These are phyloP conservation scores for Kwoniella heveanensis DNA, from an alignment of 768 basidiomycete genomes.

Conservation along the genomic window DNA sequence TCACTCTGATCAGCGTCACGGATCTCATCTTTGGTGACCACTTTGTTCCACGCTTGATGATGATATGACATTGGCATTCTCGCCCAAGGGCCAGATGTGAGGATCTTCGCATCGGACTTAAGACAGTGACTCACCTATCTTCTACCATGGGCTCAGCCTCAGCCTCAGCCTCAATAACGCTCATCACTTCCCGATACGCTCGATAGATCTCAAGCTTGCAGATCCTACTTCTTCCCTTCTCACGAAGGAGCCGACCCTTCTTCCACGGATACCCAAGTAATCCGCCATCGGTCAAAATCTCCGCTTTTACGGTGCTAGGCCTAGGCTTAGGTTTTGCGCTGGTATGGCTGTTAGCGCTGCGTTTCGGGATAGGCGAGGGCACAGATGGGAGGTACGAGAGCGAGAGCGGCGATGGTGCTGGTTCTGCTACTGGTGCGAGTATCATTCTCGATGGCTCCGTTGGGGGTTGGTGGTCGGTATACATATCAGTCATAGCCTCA, in stretches of 20 bases:
- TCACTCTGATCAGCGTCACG: too few species aligned
- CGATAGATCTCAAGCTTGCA: constrained; percentile 37
- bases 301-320: constrained; percentile 14
- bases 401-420: constrained; percentile 20
- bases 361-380: not conserved
- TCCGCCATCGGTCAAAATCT: constrained; percentile 33
- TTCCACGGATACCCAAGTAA: constrained; percentile 30
- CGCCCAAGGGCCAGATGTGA: too few species aligned
- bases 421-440: constrained; percentile 17
- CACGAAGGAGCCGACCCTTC: constrained; percentile 16
- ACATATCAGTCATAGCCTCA: not conserved
- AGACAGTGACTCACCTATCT: not conserved
- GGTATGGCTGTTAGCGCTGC: not conserved
- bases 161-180: too few species aligned
- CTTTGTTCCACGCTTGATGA: too few species aligned
- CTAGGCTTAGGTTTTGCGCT: constrained; percentile 1
- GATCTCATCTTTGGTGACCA: too few species aligned
- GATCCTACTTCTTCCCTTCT: constrained; percentile 30
- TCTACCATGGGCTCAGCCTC: too few species aligned
- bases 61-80: too few species aligned
- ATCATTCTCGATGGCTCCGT: not conserved
- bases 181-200: not conserved
- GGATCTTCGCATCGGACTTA: too few species aligned
- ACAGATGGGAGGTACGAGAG: constrained; percentile 17
- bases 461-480: too few species aligned